phyloP scores from a whole-genome alignment of 495 filamentous ascomycete genomes.

The Apodospora peruviana region DNA sequence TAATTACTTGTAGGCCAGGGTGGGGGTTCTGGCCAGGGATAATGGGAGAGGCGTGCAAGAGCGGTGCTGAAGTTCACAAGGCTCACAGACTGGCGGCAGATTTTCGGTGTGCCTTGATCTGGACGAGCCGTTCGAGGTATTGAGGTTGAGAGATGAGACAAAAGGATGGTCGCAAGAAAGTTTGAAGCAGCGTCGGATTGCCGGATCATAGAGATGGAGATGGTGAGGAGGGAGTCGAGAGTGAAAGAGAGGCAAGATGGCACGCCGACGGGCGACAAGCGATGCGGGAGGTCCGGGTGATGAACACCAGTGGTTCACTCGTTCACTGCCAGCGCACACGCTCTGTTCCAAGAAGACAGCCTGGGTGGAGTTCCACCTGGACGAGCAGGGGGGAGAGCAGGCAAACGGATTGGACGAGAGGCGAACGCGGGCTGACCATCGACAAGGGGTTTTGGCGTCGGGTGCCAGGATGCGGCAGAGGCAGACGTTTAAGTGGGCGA shows the following conservation, averaged over 20 bases:
- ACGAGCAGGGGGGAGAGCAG: constrained; percentile 15
- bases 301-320: constrained; percentile 8
- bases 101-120: not conserved
- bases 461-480: constrained; percentile 18
- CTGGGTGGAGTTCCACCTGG: constrained; percentile 17
- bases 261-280: constrained; percentile 2
- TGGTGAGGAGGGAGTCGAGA: not conserved
- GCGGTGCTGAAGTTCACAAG: not conserved
- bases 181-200: not conserved
- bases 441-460: constrained; percentile 24
- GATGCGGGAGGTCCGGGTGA: constrained; percentile 7
- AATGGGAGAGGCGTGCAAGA: not conserved
- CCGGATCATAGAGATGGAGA: constrained; percentile 2
- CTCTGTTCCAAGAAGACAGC: constrained; percentile 25
- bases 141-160: not conserved
- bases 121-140: not conserved
- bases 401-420: constrained; percentile 21
- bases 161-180: not conserved
- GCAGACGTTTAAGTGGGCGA: constrained; percentile 14
- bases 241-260: constrained; percentile 2
- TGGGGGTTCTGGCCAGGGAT: constrained; percentile 1
- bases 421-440: constrained; percentile 15
- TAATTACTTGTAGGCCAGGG: not conserved
- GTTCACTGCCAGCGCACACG: constrained; percentile 26
- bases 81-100: not conserved